Evolutionary conservation across 495 filamentous ascomycete genomes (phyloP), one percentile per base, ranked within the genome.

Genomic region (Hypomontagnella submonticulosa): DNA sequence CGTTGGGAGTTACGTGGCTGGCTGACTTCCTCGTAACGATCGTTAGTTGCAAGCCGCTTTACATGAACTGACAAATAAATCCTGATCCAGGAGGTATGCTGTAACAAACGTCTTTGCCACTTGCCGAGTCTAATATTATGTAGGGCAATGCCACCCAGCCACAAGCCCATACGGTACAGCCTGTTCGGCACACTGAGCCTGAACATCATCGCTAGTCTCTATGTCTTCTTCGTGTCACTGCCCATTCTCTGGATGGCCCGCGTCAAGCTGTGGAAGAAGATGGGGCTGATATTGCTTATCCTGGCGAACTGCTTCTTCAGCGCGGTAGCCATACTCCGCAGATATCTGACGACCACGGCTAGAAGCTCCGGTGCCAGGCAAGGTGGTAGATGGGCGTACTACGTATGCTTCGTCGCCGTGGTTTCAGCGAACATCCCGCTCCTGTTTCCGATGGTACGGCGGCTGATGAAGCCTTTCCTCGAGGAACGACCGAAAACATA

Each of bases 51-150:
- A 69, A 68, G 19, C 83, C 83, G 1, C 71, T 86, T 7, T 55
- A 77, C 5, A 80, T 76, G 52, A 77, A 84, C 57, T 86, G 84
- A 83, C 84, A 86, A 63, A 84, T 86, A 32, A 76, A 83, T 44
- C 84, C 84, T 0, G 69, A 85, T 18, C 84, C 83, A 11, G 83
- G 83, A 36, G 79, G 83, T 82, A 59, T 69, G 79, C 75, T 15
- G 18, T 50, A 5, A 30, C 9, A 13, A 12, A 15, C 36, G 4
- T 9, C 20, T 56, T 11, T 19, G 8, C 10, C 10, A n/a, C 4
- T 0, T 13, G 20, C 33, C 11, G 34, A 18, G 33, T n/a, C 41
- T 57, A 18, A 67, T 49, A 48, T 23, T 54, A n/a, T 5, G 11
- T 36, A 85, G 82, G 77, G 38, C 41, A 63, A 9, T 87, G 84